Evolutionary conservation across 202 grass and related monocot species (phyloP), one percentile per base, ranked within the genome.

Genomic region (Miscanthus sacchariflorus): DNA sequence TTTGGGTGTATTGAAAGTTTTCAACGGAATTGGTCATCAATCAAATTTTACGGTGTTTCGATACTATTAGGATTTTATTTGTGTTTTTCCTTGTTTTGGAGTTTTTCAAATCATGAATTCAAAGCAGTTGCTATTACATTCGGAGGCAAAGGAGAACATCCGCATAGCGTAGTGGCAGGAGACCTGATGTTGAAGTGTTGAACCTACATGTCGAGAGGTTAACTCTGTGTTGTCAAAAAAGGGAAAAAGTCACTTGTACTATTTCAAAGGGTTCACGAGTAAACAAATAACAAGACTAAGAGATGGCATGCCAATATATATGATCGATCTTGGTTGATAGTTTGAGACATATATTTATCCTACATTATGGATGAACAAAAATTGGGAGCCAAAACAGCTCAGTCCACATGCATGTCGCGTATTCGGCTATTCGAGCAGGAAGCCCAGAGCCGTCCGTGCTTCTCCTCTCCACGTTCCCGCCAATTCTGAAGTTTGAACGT

Each of bases 401-500:
- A 74, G 77, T 44, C 88, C 80, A 81, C 67, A 63, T 83, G 68
- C 68, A 88, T 63, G 21, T 3, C 58, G 84, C 83, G 78, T 87
- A 76, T 46, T 48, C 15, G 14, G 14, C 9, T 4, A 17, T 42
- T 40, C 44, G n/a, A 64, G 74, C 15, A 90, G 74, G 68, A 86
- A 81, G 78, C 43, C 56, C 54, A 64, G 38, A 43, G 9, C 30
- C n/a, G 75, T 68, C 28, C 28, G 28, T n/a, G 19, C 58, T 63
- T 19, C 3, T 21, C 58, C 54, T 72, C 76, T 28, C 30, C 76
- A 68, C 42, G 30, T 92, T 87, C 88, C 86, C 90, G 85, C 85
- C 88, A 79, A 85, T 83, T 89, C 72, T 54, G 74, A 81, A 73
- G 39, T 90, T 89, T 19, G 82, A 86, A 93, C 52, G 23, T 79